Conservation (phyloP, 257 asterid species). For the Asclepias syriaca region DNA sequence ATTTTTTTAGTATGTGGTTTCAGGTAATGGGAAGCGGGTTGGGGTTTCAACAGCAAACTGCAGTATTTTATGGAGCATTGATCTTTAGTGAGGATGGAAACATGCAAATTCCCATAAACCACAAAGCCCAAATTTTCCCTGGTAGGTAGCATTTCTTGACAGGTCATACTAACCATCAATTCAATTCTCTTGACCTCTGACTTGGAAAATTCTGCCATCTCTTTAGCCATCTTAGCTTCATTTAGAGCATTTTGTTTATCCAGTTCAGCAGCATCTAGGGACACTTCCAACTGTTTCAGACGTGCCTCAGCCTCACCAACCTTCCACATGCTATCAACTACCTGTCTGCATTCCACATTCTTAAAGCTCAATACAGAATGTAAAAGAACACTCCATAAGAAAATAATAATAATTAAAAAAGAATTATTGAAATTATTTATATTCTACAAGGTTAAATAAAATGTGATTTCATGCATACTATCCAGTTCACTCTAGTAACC, state of each 20-base stretch:
- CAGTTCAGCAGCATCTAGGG: conserved; percentile 61
- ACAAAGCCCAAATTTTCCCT: neutral
- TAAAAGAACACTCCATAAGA: neutral
- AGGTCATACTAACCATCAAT: conserved; percentile 53
- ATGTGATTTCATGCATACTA: neutral
- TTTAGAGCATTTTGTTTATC: conserved; percentile 67
- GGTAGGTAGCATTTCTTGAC: neutral
- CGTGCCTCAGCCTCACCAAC: conserved; percentile 62
- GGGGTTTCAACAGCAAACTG: neutral
- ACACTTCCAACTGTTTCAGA: conserved; percentile 65
- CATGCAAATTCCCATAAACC: neutral
- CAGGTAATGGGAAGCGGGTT: neutral
- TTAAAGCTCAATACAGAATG: conserved; percentile 18
- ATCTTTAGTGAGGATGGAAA: neutral
- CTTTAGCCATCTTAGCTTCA: conserved; percentile 65
- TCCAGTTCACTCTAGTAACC: neutral
- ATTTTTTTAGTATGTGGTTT: neutral
- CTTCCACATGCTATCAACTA: conserved; percentile 69
- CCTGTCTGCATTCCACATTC: conserved; percentile 51
- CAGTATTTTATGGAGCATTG: neutral
- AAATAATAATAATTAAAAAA: neutral
- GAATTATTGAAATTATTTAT: neutral
- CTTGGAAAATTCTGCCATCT: conserved; percentile 52
- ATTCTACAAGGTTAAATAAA: neutral
- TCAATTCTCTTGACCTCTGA: conserved; percentile 75